Conservation (phyloP, 495 filamentous ascomycete genomes). For the Tuber indicum region DNA sequence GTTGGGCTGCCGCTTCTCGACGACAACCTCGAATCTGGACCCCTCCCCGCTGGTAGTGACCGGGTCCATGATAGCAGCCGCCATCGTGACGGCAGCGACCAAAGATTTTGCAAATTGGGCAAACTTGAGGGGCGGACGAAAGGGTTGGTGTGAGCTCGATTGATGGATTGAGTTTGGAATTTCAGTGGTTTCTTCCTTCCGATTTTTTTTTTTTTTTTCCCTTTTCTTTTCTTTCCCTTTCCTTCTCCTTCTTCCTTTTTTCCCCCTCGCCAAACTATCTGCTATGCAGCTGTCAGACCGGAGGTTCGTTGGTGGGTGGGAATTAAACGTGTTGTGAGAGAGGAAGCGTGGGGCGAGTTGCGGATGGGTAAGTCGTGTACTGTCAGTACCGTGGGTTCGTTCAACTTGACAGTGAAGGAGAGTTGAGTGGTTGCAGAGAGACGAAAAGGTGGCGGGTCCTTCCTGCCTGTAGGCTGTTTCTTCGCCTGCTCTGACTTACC, state of each 20-base stretch:
- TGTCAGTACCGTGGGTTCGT: background rate
- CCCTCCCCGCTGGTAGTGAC: constrained; percentile 28
- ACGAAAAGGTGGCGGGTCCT: constrained; percentile 2
- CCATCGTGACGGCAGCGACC: constrained; percentile 34
- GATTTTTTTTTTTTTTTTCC: background rate
- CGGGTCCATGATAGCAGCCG: constrained; percentile 21
- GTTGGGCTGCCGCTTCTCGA: constrained; percentile 43
- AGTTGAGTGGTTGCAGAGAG: constrained; percentile 1
- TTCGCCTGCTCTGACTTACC: background rate
- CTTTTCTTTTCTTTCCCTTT: background rate
- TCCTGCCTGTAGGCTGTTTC: background rate
- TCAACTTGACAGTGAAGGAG: background rate
- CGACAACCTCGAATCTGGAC: constrained; percentile 38
- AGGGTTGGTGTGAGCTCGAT: background rate
- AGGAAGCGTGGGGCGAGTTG: background rate
- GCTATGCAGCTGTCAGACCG: background rate
- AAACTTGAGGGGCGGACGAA: constrained; percentile 18
- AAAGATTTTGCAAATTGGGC: constrained; percentile 12
- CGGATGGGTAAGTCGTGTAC: background rate
- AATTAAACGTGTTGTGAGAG: background rate
- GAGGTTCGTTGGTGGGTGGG: background rate
- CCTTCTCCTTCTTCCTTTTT: background rate
- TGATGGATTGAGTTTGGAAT: constrained; percentile 6
- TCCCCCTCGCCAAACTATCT: background rate
- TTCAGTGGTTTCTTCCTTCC: constrained; percentile 15